Conservation (phyloP, 345 rosid species). For the Aquilaria yunnanensis region DNA sequence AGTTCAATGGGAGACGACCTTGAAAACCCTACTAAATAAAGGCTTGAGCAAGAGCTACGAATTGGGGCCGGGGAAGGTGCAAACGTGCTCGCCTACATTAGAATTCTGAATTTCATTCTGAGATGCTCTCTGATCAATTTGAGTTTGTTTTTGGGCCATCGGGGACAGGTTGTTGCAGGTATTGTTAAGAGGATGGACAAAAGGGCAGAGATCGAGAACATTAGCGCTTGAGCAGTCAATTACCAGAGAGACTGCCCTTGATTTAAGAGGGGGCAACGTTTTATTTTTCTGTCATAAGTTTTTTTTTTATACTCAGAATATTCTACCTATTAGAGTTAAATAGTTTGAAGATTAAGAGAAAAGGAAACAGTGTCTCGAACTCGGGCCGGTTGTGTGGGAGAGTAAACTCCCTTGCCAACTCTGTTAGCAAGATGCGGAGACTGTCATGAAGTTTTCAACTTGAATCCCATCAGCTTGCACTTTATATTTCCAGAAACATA, state of each 20-base stretch:
- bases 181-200: slow-evolving; percentile 90
- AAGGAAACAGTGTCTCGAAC: no score
- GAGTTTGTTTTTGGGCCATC: slow-evolving; percentile 8
- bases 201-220: slow-evolving; percentile 62
- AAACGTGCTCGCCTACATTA: background rate
- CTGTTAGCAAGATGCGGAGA: no score
- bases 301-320: no score
- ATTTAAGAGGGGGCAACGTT: background rate
- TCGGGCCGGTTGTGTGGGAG: no score
- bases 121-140: slow-evolving; percentile 1
- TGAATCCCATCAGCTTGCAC: no score
- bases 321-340: no score
- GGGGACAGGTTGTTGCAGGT: slow-evolving; percentile 83
- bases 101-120: background rate
- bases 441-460: no score
- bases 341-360: no score
- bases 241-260: background rate
- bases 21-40: slow-evolving; percentile 62
- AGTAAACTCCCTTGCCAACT: no score
- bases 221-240: slow-evolving; percentile 44
- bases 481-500: no score
- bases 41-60: slow-evolving; percentile 83
- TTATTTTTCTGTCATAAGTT: no score
- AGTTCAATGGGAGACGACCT: slow-evolving; percentile 98
- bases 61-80: slow-evolving; percentile 97